These are phyloP conservation scores for Thielaviopsis euricoi DNA, from an alignment of 2,329 filamentous ascomycete genomes.

Conservation along the genomic window DNA sequence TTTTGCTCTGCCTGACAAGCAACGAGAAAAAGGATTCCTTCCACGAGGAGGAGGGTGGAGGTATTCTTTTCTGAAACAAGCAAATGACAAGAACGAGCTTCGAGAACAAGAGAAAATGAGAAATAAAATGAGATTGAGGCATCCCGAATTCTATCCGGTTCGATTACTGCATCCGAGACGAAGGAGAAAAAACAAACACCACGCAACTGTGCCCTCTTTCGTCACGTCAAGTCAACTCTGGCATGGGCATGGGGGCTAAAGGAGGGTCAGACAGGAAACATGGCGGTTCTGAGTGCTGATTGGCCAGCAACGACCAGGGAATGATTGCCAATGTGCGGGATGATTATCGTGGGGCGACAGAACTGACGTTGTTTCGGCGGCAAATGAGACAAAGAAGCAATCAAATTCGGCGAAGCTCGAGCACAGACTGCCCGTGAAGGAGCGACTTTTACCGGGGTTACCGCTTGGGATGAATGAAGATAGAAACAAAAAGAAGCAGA, in stretches of 20 bases:
- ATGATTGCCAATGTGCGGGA: not conserved
- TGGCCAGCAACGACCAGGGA: not conserved
- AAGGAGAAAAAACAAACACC: not conserved
- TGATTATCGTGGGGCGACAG: not conserved
- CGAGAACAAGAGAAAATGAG: not conserved
- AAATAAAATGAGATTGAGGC: too few species aligned
- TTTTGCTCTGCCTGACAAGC: too few species aligned
- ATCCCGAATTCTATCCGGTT: too few species aligned
- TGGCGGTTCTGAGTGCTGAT: not conserved
- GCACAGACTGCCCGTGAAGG: not conserved
- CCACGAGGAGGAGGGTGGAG: not conserved
- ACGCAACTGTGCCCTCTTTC: not conserved
- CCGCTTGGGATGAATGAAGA: not conserved
- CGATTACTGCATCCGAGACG: too few species aligned
- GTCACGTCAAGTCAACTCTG: not conserved
- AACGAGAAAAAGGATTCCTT: not conserved
- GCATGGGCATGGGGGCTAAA: too few species aligned
- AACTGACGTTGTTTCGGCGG: not conserved
- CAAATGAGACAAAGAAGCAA: conserved; percentile 1
- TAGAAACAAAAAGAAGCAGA: not conserved
- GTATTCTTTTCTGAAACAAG: not conserved
- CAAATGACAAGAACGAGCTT: not conserved
- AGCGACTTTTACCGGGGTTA: not conserved
- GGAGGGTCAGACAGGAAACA: too few species aligned
- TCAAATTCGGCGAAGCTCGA: not conserved